Base-by-base conservation (phyloP, 106 monocot genomes). In the Cymbidium sinense region DNA sequence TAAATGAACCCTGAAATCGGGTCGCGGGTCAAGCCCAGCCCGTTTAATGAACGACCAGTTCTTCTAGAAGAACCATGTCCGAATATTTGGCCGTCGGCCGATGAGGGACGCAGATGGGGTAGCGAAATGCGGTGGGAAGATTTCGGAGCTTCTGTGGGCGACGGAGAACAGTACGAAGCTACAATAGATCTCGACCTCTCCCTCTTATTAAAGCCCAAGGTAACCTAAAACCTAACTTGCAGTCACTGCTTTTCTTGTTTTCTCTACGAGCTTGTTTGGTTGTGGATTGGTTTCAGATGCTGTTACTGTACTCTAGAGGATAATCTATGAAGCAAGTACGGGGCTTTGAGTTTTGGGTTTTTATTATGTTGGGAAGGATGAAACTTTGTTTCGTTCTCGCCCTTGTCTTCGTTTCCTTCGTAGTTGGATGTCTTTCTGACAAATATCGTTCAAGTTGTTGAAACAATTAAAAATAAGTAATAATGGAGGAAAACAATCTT, bases 81-180 rank as follows among this genome's bases (percentile, higher is more conserved):
- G 7, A 39, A 39, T 39, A 39, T 39, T 7, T 1, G 37, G n/a
- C n/a, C n/a, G n/a, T n/a, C 37, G 37, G 37, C 37, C 37, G 37
- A 39, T 39, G 37, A 39, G 37, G 3, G 7, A 39, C 37, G 37
- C n/a, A n/a, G 37, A 39, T 33, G 67, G 67, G 8, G 67, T 28
- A 67, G 17, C 30, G 36, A 71, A 71, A 71, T 71, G 71, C 71
- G 7, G 71, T 71, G 71, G 71, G 71, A 71, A 37, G 71, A 71
- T 3, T 34, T 31, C 18, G 35, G 20, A 71, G 20, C 34, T 7
- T 37, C 20, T 37, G 17, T 21, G 71, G 36, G 21, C 13, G 71
- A 37, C 21, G 71, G 71, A 37, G 71, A 71, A 5, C 71, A 37
- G 36, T 29, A 71, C 31, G 71, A 71, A 37, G 36, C 71, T 71